Conservation (phyloP, 163 green algal species). For the Chlorella variabilis region DNA sequence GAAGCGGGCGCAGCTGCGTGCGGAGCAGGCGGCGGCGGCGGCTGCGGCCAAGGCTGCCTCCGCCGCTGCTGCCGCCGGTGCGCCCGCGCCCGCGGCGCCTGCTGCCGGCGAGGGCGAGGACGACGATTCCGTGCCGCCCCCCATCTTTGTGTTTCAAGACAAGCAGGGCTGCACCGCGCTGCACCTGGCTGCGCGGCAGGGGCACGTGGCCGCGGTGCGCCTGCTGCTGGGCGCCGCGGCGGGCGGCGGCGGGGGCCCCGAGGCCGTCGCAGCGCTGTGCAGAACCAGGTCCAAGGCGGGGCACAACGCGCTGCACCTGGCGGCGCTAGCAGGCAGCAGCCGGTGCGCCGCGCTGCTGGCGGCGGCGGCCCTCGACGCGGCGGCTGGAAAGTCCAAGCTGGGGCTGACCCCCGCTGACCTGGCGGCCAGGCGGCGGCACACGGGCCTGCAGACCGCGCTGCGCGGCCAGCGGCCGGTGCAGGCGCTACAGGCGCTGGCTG, state of each 20-base stretch:
- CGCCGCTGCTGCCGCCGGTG: background rate
- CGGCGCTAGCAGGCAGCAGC: conserved; percentile 42
- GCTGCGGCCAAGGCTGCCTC: background rate
- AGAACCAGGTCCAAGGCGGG: conserved; percentile 51
- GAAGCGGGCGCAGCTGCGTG: conserved; percentile 25
- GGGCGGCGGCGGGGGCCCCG: conserved; percentile 6
- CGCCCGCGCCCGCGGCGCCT: background rate
- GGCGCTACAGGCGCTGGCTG: background rate
- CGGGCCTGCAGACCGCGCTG: conserved; percentile 28
- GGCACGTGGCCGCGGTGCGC: conserved; percentile 36
- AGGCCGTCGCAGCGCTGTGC: background rate
- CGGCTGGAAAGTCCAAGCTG: conserved; percentile 35
- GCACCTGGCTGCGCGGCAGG: conserved; percentile 70
- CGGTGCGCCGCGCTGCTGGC: conserved; percentile 21
- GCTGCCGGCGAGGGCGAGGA: background rate
- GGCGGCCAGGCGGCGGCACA: conserved; percentile 44
- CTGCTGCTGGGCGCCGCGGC: conserved; percentile 42
- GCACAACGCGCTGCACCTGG: conserved; percentile 53
- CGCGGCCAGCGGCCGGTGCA: background rate
- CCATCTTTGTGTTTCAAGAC: conserved; percentile 60
- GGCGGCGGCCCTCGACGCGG: conserved; percentile 4
- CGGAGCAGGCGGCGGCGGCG: background rate
- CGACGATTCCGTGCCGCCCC: background rate
- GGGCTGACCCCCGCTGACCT: conserved; percentile 45
- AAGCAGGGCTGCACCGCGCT: conserved; percentile 74